These are phyloP conservation scores for Vaccinium corymbosum DNA, from an alignment of 148 eudicot genomes.

Conservation along the genomic window DNA sequence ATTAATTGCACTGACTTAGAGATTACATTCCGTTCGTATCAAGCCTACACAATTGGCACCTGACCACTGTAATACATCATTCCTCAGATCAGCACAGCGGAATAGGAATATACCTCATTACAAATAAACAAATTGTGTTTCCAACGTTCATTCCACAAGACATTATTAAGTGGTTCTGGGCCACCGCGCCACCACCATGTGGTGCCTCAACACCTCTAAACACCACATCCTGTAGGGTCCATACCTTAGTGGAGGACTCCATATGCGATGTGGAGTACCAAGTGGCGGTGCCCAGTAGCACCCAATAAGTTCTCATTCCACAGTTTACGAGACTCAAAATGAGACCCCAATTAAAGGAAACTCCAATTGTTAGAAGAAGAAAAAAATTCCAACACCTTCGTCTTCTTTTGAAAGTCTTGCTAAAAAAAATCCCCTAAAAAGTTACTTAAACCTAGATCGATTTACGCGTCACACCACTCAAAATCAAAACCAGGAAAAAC, in stretches of 20 bases:
- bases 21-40: neutral
- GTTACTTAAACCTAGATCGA: constrained; percentile 12
- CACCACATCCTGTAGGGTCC: too few species aligned
- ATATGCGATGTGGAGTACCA: neutral
- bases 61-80: neutral
- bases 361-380: neutral
- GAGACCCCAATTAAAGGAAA: neutral
- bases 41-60: neutral
- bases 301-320: neutral
- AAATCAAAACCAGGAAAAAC: neutral
- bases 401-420: neutral
- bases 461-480: neutral
- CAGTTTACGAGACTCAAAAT: too few species aligned
- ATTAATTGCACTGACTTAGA: neutral
- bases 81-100: neutral
- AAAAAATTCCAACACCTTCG: neutral
- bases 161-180: too few species aligned
- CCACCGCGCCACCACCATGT: too few species aligned
- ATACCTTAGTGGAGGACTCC: too few species aligned
- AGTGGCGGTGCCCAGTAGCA: neutral
- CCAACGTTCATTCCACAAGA: neutral
- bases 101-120: neutral
- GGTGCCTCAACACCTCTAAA: too few species aligned
- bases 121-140: neutral
- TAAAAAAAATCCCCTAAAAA: neutral